Evolutionary conservation across 768 basidiomycete genomes (phyloP).

Genomic region (Galerina sulciceps): DNA sequence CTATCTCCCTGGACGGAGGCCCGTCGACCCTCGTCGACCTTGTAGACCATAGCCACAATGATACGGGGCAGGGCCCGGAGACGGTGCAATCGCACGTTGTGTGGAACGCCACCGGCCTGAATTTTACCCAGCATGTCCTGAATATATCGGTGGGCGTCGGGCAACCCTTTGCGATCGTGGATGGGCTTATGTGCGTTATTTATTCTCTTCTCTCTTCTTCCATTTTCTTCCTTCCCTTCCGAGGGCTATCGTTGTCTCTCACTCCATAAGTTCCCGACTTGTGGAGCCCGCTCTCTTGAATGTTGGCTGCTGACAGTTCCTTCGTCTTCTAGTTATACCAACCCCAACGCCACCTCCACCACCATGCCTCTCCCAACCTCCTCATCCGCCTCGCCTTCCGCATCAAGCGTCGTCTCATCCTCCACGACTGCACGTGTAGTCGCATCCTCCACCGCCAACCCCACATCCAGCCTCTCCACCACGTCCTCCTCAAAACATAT

Average conservation of each 20-base stretch:
- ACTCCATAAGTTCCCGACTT: too few species aligned
- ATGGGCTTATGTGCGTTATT: conserved; percentile 40
- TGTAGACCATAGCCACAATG: conserved; percentile 37
- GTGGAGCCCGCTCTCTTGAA: background rate
- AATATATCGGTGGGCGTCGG: conserved; percentile 40
- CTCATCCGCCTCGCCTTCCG: conserved; percentile 8
- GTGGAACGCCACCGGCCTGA: conserved; percentile 38
- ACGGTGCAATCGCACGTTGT: conserved; percentile 40
- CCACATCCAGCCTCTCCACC: conserved; percentile 6
- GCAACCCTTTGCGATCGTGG: conserved; percentile 40
- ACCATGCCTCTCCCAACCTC: background rate
- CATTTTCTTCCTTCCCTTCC: too few species aligned
- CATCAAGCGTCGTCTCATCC: conserved; percentile 10
- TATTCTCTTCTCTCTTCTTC: background rate
- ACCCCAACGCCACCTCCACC: conserved; percentile 4
- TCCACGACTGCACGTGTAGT: conserved; percentile 14
- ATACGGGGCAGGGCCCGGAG: conserved; percentile 35
- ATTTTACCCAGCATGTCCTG: conserved; percentile 38
- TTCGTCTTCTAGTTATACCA: conserved; percentile 13
- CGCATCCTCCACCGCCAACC: conserved; percentile 21
- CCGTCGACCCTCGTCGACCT: conserved; percentile 38
- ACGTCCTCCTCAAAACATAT: conserved; percentile 24
- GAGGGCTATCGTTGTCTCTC: too few species aligned
- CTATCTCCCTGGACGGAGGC: conserved; percentile 42
- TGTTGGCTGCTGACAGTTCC: background rate